Evolutionary conservation across 768 basidiomycete genomes (phyloP).

Genomic region (Russula vinacea): DNA sequence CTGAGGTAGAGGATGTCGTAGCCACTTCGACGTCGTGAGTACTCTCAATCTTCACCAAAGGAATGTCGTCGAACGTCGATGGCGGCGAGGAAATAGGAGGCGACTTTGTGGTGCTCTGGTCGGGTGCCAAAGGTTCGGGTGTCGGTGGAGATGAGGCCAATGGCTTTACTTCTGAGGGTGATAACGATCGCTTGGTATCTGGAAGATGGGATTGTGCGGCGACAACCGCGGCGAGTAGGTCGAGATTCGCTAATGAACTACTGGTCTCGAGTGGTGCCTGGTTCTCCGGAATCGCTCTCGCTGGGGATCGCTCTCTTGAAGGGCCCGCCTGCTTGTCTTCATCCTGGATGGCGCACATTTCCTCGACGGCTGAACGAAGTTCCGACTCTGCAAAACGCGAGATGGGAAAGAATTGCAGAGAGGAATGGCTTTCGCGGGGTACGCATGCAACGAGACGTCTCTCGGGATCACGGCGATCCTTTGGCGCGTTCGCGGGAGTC

Average conservation of each 20-base stretch:
- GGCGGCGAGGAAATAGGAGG: neutral
- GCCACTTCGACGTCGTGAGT: slow-evolving; percentile 19
- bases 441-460: slow-evolving; percentile 58
- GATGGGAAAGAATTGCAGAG: slow-evolving; percentile 22
- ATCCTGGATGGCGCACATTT: slow-evolving; percentile 21
- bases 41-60: slow-evolving; percentile 16
- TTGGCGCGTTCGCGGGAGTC: slow-evolving; percentile 34
- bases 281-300: slow-evolving; percentile 8
- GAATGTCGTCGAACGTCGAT: slow-evolving; percentile 1
- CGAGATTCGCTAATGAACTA: slow-evolving; percentile 22
- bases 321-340: slow-evolving; percentile 9
- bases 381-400: slow-evolving; percentile 26
- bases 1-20: slow-evolving; percentile 25
- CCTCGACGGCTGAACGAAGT: slow-evolving; percentile 22
- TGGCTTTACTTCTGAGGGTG: slow-evolving; percentile 9
- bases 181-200: neutral
- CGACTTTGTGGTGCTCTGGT: slow-evolving; percentile 1
- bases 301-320: slow-evolving; percentile 19
- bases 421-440: slow-evolving; percentile 43
- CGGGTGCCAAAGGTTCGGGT: neutral
- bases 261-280: neutral
- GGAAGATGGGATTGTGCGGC: slow-evolving; percentile 24
- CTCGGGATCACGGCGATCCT: slow-evolving; percentile 39
- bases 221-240: slow-evolving; percentile 26
- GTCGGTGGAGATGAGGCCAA: slow-evolving; percentile 2